Base-by-base conservation (phyloP, 495 filamentous ascomycete species). In the Clavariopsis aquatica region DNA sequence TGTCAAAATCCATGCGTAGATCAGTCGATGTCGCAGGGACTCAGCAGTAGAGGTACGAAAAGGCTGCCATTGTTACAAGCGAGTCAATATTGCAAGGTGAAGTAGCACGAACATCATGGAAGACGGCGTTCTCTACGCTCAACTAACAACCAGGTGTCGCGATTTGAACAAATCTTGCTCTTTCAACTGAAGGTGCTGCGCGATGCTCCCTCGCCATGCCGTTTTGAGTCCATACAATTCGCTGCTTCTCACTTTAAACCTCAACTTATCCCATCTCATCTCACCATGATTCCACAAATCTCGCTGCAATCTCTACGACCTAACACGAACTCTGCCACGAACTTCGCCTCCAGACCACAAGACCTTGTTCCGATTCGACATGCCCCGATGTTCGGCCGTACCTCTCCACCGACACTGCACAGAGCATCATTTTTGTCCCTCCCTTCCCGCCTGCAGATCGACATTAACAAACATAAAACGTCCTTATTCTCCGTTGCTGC, bases 41-140 rank as follows among this genome's bases (percentile, higher is more conserved):
- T 23, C 23, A 43, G 19, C 9, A 49, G 23, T 5, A 28, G 15
- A 56, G 26, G 41, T 55, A 55, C 36, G 15, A 55, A 12, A 5
- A 41, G 23, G 20, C 26, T 52, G 24, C 53, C 46, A 45, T 43
- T 51, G 54, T 59, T 52, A 59, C 62, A 38, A 52, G 62, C 54
- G 29, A 43, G 29, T 59, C 62, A 59, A 52, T 60, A 52, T 46
- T 34, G 7, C 31, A 52, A 38, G 20, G 20, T 20, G 27, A 38
- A 49, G 64, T 66, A 17, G 49, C 36, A n/a, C n/a, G n/a, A n/a
- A n/a, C n/a, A n/a, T n/a, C n/a, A n/a, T n/a, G n/a, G n/a, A n/a
- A n/a, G n/a, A n/a, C n/a, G n/a, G n/a, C n/a, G n/a, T n/a, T n/a
- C n/a, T n/a, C n/a, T n/a, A n/a, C n/a, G n/a, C n/a, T n/a, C n/a